Conservation (phyloP, 805 yeast genomes). For the Yamadazyma akitaensis region DNA sequence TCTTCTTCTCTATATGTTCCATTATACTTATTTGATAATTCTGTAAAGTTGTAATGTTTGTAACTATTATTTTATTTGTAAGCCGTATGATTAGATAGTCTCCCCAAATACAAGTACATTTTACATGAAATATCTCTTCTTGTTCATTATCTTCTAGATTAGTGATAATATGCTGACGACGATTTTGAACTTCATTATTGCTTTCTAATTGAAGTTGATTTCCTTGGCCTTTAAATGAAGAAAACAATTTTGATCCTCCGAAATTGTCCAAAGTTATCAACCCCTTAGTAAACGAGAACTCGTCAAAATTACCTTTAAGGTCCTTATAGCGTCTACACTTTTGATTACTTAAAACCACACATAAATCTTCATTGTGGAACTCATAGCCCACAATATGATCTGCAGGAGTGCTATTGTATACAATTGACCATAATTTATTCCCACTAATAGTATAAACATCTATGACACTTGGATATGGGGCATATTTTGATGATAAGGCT, state of each 20-base stretch:
- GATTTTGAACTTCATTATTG: neutral
- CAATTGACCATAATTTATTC: constrained; percentile 30
- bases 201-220: neutral
- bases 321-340: constrained; percentile 58
- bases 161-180: constrained; percentile 19
- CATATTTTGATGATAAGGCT: constrained; percentile 44
- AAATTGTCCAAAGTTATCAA: constrained; percentile 18
- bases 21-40: constrained; percentile 37
- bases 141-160: constrained; percentile 30
- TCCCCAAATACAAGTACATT: constrained; percentile 9
- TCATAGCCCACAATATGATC: constrained; percentile 54
- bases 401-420: constrained; percentile 41
- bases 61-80: constrained; percentile 28
- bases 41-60: constrained; percentile 38
- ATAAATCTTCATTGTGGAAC: constrained; percentile 50
- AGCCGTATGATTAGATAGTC: constrained; percentile 25
- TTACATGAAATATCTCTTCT: constrained; percentile 27
- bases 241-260: constrained; percentile 7
- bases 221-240: neutral
- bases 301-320: constrained; percentile 64
- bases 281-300: constrained; percentile 31
- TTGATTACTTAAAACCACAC: constrained; percentile 53
- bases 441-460: constrained; percentile 38
- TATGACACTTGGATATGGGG: constrained; percentile 33
- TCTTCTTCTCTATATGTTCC: constrained; percentile 16